A percentile compares a stretch with the other conserved stretches of the same genome.
phyloP scores from a whole-genome alignment of 345 rosid genomes.

The Bruguiera parviflora region DNA sequence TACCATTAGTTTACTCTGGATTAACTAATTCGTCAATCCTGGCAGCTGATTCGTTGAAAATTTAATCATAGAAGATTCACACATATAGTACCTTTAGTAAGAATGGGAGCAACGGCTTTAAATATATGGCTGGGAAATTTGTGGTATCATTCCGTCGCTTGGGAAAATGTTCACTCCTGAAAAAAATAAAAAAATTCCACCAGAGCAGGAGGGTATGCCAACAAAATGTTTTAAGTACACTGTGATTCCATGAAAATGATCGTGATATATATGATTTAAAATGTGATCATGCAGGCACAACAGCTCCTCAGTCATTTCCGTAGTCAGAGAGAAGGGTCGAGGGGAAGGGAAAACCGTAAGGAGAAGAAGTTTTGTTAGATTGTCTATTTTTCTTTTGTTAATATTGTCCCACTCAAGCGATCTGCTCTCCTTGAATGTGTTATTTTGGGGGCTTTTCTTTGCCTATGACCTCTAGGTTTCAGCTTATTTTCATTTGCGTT shows the following conservation, averaged over 20 bases:
- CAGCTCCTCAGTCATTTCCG: slow-evolving; percentile 94
- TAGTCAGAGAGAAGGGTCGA: slow-evolving; percentile 67
- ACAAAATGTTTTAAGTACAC: not conserved
- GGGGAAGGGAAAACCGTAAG: slow-evolving; percentile 49
- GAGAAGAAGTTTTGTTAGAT: slow-evolving; percentile 19
- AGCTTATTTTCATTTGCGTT: slow-evolving; percentile 12
- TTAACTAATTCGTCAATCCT: not conserved
- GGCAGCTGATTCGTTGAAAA: not conserved
- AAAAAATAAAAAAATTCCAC: not conserved
- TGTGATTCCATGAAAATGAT: slow-evolving; percentile 2
- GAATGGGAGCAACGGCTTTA: not conserved
- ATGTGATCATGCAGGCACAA: slow-evolving; percentile 61
- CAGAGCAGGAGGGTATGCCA: not conserved
- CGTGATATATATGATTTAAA: slow-evolving; percentile 18
- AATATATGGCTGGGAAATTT: not conserved
- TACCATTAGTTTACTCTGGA: not conserved
- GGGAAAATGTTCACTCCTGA: slow-evolving; percentile 2
- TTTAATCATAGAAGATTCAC: not conserved
- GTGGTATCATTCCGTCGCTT: not conserved
- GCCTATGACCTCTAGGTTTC: slow-evolving; percentile 14
- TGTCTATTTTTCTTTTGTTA: slow-evolving; percentile 11
- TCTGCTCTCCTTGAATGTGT: slow-evolving; percentile 8
- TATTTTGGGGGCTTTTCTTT: slow-evolving; percentile 6
- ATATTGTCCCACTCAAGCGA: slow-evolving; percentile 3
- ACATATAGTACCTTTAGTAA: not conserved